Conservation (phyloP, 1,284 basidiomycete species). For the Tilletia indica region DNA sequence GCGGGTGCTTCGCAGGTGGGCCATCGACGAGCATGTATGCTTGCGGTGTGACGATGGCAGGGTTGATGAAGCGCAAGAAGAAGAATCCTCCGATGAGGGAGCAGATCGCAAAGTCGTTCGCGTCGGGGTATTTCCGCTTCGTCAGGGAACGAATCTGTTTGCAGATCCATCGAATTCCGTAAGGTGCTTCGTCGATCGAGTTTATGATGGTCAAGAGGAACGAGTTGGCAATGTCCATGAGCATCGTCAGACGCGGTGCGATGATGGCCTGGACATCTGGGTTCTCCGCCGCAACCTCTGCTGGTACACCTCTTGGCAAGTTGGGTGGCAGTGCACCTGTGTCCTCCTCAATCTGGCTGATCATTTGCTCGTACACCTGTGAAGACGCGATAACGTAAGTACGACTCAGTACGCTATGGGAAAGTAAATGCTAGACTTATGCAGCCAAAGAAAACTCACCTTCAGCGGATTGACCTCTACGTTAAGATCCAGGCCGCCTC, state of each 20-base stretch:
- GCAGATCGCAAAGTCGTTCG: constrained; percentile 94
- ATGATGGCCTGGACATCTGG: constrained; percentile 95
- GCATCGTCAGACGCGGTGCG: constrained; percentile 88
- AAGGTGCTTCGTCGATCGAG: constrained; percentile 93
- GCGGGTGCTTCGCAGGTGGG: too few species aligned
- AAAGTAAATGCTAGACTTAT: too few species aligned
- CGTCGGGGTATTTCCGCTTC: constrained; percentile 96
- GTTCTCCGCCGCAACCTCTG: constrained; percentile 89
- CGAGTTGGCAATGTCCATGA: constrained; percentile 98
- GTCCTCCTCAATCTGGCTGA: constrained; percentile 95
- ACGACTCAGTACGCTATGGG: too few species aligned
- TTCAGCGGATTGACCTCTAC: too few species aligned
- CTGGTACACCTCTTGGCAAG: constrained; percentile 83
- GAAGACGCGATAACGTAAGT: neutral
- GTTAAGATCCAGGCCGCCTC: constrained; percentile 72
- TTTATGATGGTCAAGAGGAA: constrained; percentile 98
- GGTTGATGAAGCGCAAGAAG: constrained; percentile 99
- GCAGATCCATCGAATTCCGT: constrained; percentile 99
- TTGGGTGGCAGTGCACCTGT: constrained; percentile 84
- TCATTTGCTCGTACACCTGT: constrained; percentile 95
- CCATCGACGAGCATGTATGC: too few species aligned
- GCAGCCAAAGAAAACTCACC: constrained; percentile 64
- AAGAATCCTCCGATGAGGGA: constrained; percentile 99
- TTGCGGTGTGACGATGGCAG: constrained; percentile 98
- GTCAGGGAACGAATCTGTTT: constrained; percentile 97